These are phyloP conservation scores for Candida sp. DNA, from an alignment of 1,139 yeast genomes.

Conservation along the genomic window DNA sequence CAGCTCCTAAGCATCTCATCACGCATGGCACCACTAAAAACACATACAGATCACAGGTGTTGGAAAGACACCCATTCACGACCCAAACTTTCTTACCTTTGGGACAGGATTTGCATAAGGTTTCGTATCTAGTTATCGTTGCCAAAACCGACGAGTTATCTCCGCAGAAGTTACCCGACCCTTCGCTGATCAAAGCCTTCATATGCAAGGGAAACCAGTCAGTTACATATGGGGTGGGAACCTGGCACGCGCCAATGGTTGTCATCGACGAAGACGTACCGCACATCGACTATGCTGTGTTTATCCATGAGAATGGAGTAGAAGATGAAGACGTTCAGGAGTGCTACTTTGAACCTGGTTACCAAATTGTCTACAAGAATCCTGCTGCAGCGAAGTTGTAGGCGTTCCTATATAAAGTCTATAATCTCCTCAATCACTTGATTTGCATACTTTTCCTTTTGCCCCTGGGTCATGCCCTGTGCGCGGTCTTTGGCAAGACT, in stretches of 20 bases:
- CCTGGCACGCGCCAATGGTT: constrained; percentile 93
- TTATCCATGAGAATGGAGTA: constrained; percentile 83
- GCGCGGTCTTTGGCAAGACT: constrained; percentile 34
- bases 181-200: constrained; percentile 64
- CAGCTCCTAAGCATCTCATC: constrained; percentile 70
- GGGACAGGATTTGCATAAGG: constrained; percentile 59
- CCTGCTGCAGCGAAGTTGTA: constrained; percentile 16
- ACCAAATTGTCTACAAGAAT: constrained; percentile 33
- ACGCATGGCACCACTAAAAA: constrained; percentile 20
- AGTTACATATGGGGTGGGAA: constrained; percentile 80
- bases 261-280: constrained; percentile 58
- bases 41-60: constrained; percentile 63
- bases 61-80: constrained; percentile 91
- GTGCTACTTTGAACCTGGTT: constrained; percentile 69
- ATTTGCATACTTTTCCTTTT: constrained; percentile 34
- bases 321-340: constrained; percentile 86
- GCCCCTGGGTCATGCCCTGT: constrained; percentile 23
- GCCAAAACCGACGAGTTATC: constrained; percentile 56
- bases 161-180: constrained; percentile 59
- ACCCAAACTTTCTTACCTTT: constrained; percentile 92
- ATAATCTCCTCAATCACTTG: constrained; percentile 40
- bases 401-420: constrained; percentile 31
- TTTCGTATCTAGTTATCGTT: constrained; percentile 80
- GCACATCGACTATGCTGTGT: constrained; percentile 79
- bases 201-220: constrained; percentile 84